Percentiles rank a stretch among this genome's conserved stretches.
Evolutionary conservation across 768 basidiomycete species (phyloP).

Genomic region (Glaciozyma antarctica): DNA sequence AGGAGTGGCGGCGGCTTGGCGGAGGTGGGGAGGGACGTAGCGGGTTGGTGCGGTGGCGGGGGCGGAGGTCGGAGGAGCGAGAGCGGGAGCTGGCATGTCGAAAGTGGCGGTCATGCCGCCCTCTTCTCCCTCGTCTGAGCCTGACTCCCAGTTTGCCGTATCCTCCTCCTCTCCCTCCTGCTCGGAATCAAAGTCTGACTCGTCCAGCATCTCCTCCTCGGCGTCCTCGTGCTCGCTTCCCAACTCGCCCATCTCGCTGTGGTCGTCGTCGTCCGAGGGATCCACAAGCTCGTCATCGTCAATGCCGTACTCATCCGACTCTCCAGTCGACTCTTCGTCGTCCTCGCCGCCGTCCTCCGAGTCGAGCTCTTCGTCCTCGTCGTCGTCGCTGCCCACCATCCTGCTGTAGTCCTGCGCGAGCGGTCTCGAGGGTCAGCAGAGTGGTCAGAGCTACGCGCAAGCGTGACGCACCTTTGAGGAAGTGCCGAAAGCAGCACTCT

Average conservation of each 20-base stretch:
- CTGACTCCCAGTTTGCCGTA: neutral
- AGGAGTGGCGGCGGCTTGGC: conserved; percentile 36
- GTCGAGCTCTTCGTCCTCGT: conserved; percentile 16
- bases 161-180: conserved; percentile 30
- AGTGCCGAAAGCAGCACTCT: conserved; percentile 35
- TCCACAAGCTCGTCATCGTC: conserved; percentile 23
- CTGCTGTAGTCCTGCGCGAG: conserved; percentile 24
- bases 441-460: conserved; percentile 7
- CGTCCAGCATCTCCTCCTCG: conserved; percentile 33
- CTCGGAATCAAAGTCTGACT: conserved; percentile 43
- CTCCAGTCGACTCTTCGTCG: conserved; percentile 7
- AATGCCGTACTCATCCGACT: conserved; percentile 15
- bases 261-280: conserved; percentile 22
- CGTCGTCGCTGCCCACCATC: conserved; percentile 36
- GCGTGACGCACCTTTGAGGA: conserved; percentile 36
- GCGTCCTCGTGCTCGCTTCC: conserved; percentile 20
- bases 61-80: neutral
- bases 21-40: conserved; percentile 76
- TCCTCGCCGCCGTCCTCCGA: conserved; percentile 7
- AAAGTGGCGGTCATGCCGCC: neutral
- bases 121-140: neutral
- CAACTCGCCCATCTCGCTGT: conserved; percentile 22
- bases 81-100: conserved; percentile 4
- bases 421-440: neutral
- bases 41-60: conserved; percentile 33